phyloP scores from a whole-genome alignment of 331 rosid genomes.

The Acacia concinna region DNA sequence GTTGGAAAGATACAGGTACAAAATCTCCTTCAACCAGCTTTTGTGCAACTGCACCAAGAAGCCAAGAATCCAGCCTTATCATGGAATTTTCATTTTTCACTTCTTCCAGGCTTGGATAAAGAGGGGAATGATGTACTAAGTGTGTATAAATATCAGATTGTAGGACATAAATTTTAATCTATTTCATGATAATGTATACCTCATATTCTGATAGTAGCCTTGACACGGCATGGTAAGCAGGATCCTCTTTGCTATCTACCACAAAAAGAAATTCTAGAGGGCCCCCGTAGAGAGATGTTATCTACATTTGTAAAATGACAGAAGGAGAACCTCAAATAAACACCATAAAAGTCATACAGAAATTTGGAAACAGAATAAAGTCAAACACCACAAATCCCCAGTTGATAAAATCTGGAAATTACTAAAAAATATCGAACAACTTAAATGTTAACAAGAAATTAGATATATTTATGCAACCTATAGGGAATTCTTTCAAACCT shows the following conservation, averaged over 20 bases:
- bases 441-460: not conserved
- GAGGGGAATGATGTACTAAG: conserved; percentile 1
- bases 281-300: conserved; percentile 96
- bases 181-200: conserved; percentile 45
- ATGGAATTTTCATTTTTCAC: not conserved
- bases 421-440: not conserved
- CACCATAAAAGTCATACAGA: not conserved
- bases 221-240: conserved; percentile 82
- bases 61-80: conserved; percentile 18
- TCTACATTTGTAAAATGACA: conserved; percentile 47
- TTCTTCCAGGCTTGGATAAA: conserved; percentile 14
- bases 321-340: not conserved
- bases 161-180: not conserved
- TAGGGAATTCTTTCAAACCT: not conserved
- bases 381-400: too few species aligned
- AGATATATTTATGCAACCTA: not conserved
- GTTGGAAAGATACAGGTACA: too few species aligned
- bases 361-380: not conserved
- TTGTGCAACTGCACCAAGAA: not conserved
- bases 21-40: too few species aligned
- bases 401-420: too few species aligned
- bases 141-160: not conserved
- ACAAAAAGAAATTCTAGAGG: conserved; percentile 87
- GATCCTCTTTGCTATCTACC: conserved; percentile 89
- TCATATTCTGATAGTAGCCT: conserved; percentile 62